These are phyloP conservation scores for Ascocoryne sarcoides DNA, from an alignment of 2,329 filamentous ascomycete species.

Conservation along the genomic window DNA sequence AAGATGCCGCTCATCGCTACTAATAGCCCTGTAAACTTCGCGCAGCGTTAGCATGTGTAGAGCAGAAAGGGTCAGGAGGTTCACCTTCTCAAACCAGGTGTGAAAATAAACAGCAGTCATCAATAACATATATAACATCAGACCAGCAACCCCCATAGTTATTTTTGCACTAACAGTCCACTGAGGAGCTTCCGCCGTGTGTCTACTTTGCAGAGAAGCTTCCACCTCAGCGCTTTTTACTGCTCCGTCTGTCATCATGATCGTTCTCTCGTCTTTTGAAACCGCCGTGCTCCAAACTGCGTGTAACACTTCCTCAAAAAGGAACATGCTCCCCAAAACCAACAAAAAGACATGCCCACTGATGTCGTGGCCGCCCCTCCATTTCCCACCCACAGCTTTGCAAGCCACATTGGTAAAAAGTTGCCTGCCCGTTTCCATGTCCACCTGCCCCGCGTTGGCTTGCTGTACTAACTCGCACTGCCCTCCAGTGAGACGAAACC, in stretches of 20 bases:
- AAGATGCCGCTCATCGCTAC: constrained; percentile 41
- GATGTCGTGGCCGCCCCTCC: constrained; percentile 94
- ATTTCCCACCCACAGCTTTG: constrained; percentile 70
- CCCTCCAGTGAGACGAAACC: constrained; percentile 82
- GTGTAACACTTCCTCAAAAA: constrained; percentile 71
- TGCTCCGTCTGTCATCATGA: constrained; percentile 59
- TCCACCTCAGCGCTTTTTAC: constrained; percentile 51
- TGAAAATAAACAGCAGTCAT: constrained; percentile 99
- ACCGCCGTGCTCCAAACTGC: constrained; percentile 41
- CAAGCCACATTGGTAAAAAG: constrained; percentile 71
- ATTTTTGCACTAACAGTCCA: constrained; percentile 45
- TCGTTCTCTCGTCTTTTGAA: constrained; percentile 50
- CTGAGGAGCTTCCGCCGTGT: constrained; percentile 10
- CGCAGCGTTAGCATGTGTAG: no score
- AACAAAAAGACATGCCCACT: constrained; percentile 92
- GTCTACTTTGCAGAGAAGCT: constrained; percentile 10
- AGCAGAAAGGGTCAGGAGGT: no score
- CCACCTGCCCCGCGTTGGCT: constrained; percentile 36
- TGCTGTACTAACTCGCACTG: constrained; percentile 58
- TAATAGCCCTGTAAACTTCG: constrained; percentile 40
- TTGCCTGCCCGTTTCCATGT: constrained; percentile 37
- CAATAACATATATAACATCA: constrained; percentile 91
- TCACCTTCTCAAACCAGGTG: constrained; percentile 94
- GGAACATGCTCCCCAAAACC: constrained; percentile 71
- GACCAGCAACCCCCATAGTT: constrained; percentile 51